Evolutionary conservation across 2,329 filamentous ascomycete genomes (phyloP).

Genomic region (Fusarium solani-melongenae): DNA sequence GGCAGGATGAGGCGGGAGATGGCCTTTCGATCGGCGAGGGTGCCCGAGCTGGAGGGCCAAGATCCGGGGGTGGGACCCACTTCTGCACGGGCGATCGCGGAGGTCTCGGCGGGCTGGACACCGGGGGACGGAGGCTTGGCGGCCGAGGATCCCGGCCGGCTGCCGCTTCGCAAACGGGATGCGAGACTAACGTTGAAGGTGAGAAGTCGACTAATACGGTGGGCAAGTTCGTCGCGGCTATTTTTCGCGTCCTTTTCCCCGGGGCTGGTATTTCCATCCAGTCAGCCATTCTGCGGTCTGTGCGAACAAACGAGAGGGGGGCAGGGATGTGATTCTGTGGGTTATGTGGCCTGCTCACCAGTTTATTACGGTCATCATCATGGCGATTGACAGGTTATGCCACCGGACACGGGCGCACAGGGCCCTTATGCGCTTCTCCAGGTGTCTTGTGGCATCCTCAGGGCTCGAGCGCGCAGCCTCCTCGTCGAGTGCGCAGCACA

Average conservation of each 20-base stretch:
- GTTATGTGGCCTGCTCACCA: constrained; percentile 43
- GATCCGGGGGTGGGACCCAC: constrained; percentile 37
- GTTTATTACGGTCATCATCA: constrained; percentile 54
- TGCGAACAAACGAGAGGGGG: background rate
- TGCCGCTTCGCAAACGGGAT: constrained; percentile 45
- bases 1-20: constrained; percentile 49
- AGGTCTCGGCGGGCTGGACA: constrained; percentile 18
- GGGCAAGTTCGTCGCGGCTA: constrained; percentile 48
- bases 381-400: constrained; percentile 53
- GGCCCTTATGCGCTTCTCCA: constrained; percentile 43
- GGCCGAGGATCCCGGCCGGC: constrained; percentile 33
- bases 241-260: constrained; percentile 51
- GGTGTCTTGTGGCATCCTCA: constrained; percentile 28
- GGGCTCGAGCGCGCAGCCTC: constrained; percentile 32
- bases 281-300: background rate
- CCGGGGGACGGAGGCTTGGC: constrained; percentile 27
- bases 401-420: constrained; percentile 50
- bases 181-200: constrained; percentile 49
- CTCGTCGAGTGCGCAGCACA: constrained; percentile 43
- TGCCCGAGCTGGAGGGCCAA: constrained; percentile 44
- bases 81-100: constrained; percentile 29
- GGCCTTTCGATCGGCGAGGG: constrained; percentile 46
- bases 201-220: constrained; percentile 48
- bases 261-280: constrained; percentile 38
- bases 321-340: background rate